Conservation (phyloP, 1,284 basidiomycete genomes). For the Phaffia rhodozyma region DNA sequence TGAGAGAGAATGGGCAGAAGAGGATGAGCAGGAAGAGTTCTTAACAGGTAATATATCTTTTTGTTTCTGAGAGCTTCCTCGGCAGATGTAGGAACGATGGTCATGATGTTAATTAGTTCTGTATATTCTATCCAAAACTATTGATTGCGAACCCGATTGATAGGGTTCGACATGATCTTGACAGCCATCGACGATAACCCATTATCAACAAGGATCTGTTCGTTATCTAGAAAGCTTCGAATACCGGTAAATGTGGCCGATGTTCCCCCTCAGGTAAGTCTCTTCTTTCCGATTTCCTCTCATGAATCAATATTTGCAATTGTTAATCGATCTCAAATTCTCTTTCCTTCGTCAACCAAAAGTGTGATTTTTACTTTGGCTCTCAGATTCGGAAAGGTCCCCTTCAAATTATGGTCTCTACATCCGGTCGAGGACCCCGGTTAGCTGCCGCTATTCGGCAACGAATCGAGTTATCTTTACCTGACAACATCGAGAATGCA, state of each 20-base stretch:
- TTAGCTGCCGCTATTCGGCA: conserved; percentile 72
- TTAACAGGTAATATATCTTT: conserved; percentile 1
- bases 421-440: conserved; percentile 85
- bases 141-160: not conserved
- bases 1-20: conserved; percentile 27
- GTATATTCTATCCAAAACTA: not conserved
- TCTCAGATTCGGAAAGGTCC: conserved; percentile 83
- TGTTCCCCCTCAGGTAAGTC: conserved; percentile 55
- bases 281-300: not conserved
- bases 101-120: not conserved
- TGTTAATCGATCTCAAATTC: not conserved
- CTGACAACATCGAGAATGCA: conserved; percentile 60
- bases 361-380: conserved; percentile 97
- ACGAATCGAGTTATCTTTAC: conserved; percentile 56
- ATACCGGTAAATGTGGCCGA: conserved; percentile 95
- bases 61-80: conserved; percentile 21
- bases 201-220: conserved; percentile 52
- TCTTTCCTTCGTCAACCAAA: conserved; percentile 18
- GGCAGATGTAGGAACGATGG: conserved; percentile 6
- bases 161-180: conserved; percentile 72
- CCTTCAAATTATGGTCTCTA: conserved; percentile 90
- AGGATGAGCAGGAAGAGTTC: conserved; percentile 33
- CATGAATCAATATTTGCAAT: not conserved
- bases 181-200: conserved; percentile 83
- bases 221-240: conserved; percentile 52